phyloP scores from a whole-genome alignment of 768 basidiomycete species.

The Russula abietina region DNA sequence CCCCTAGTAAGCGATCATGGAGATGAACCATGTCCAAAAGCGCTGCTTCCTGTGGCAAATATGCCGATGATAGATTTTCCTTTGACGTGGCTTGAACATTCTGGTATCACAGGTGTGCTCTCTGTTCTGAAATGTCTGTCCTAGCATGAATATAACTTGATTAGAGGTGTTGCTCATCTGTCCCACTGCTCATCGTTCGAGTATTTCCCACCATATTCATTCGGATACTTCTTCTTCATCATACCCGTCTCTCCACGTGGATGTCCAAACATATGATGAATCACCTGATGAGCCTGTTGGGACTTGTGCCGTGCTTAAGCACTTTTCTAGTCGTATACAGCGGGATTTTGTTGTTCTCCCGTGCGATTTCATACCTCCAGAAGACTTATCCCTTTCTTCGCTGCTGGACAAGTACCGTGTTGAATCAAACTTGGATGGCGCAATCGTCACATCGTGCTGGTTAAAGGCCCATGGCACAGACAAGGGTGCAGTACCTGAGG shows the following conservation, averaged over 20 bases:
- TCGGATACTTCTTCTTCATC: constrained; percentile 60
- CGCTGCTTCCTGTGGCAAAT: constrained; percentile 82
- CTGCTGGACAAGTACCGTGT: constrained; percentile 80
- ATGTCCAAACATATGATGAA: constrained; percentile 77
- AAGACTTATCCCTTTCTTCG: constrained; percentile 57
- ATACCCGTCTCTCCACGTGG: constrained; percentile 60
- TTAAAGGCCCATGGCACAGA: constrained; percentile 46
- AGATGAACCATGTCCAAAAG: constrained; percentile 79
- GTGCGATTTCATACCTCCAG: constrained; percentile 84
- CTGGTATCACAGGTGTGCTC: constrained; percentile 70
- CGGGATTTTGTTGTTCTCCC: constrained; percentile 87
- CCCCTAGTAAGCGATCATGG: constrained; percentile 72
- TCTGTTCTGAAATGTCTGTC: constrained; percentile 15
- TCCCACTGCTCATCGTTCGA: constrained; percentile 65
- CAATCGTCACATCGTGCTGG: constrained; percentile 65
- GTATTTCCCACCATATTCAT: constrained; percentile 79
- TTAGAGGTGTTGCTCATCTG: constrained; percentile 85
- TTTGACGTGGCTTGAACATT: constrained; percentile 80
- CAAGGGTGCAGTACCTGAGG: constrained; percentile 52
- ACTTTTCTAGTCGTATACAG: constrained; percentile 69
- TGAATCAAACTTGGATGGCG: constrained; percentile 56
- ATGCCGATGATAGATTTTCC: constrained; percentile 81
- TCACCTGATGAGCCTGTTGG: constrained; percentile 58
- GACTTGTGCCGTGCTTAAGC: constrained; percentile 68
- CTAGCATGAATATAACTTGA: constrained; percentile 9